These are phyloP conservation scores for Domatiomyces globalis DNA, from an alignment of 2,329 filamentous ascomycete species.

Conservation along the genomic window DNA sequence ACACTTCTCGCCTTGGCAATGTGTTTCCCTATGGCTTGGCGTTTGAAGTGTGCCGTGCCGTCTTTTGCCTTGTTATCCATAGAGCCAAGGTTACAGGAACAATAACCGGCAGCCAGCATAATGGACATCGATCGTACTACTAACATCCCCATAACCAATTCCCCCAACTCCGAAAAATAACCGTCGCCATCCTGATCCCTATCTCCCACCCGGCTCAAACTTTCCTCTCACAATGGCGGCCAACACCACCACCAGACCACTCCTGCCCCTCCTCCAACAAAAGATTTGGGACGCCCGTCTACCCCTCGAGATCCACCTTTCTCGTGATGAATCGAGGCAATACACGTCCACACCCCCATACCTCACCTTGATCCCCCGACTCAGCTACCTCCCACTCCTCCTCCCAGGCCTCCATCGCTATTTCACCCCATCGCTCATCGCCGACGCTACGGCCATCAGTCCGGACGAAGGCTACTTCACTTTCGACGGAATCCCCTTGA, in stretches of 20 bases:
- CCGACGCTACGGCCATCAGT: conserved; percentile 34
- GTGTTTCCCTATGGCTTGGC: too few relatives aligned
- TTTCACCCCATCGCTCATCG: conserved; percentile 45
- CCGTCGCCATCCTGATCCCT: too few relatives aligned
- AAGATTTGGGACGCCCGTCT: conserved; percentile 45
- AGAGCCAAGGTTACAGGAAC: too few relatives aligned
- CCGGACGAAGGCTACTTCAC: conserved; percentile 48
- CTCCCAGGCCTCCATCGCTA: conserved; percentile 49
- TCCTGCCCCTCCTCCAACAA: neutral
- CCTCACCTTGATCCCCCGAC: conserved; percentile 47
- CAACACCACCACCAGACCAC: neutral
- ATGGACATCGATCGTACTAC: too few relatives aligned
- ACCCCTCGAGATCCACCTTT: conserved; percentile 45
- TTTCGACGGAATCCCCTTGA: conserved; percentile 53
- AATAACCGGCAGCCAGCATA: too few relatives aligned
- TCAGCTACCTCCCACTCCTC: conserved; percentile 56
- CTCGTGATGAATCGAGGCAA: conserved; percentile 45
- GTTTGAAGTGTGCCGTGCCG: too few relatives aligned
- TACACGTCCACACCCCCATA: conserved; percentile 49
- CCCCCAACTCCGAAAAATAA: too few relatives aligned
- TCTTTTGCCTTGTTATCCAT: too few relatives aligned
- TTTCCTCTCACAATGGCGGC: neutral
- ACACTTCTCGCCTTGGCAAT: too few relatives aligned
- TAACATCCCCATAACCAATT: too few relatives aligned
- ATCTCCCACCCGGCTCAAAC: too few relatives aligned